phyloP scores from a whole-genome alignment of 495 filamentous ascomycete species.

The Penicillium macrosclerotiorum region DNA sequence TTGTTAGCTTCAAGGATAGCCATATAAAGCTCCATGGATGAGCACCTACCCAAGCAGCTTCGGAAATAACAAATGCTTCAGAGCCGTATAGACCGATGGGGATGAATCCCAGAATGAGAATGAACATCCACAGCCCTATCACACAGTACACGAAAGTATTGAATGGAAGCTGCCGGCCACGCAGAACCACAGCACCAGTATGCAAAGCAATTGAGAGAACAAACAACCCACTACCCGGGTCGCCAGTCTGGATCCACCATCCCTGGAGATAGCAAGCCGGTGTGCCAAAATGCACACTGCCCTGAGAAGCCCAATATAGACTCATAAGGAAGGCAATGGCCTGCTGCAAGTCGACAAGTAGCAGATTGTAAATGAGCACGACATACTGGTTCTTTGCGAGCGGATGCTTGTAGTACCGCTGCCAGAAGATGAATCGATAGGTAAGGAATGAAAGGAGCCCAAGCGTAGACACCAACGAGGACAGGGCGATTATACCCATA shows the following conservation, averaged over 20 bases:
- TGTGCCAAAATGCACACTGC: conserved; percentile 54
- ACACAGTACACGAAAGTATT: conserved; percentile 48
- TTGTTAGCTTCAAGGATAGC: conserved; percentile 2
- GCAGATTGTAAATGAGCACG: conserved; percentile 68
- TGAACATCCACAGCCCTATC: conserved; percentile 54
- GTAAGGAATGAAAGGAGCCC: conserved; percentile 54
- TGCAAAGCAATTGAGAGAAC: conserved; percentile 66
- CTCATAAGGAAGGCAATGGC: conserved; percentile 64
- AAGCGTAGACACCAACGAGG: conserved; percentile 55
- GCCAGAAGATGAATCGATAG: conserved; percentile 57
- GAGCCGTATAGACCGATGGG: conserved; percentile 51
- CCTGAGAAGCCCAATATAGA: conserved; percentile 52
- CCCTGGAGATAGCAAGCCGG: conserved; percentile 66
- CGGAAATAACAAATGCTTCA: conserved; percentile 54
- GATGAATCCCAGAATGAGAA: conserved; percentile 53
- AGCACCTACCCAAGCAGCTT: conserved; percentile 43
- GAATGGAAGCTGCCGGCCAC: conserved; percentile 54
- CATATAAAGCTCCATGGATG: not conserved
- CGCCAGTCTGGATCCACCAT: conserved; percentile 67
- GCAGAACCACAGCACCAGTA: conserved; percentile 59
- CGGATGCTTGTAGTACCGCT: conserved; percentile 41
- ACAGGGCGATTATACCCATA: conserved; percentile 53
- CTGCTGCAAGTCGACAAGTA: conserved; percentile 72
- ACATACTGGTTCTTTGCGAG: conserved; percentile 64
- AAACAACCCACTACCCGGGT: conserved; percentile 67